A percentile compares a stretch with the other conserved stretches of the same genome.
Conservation (phyloP, 768 basidiomycete species). For the Rhodotorula graminis region DNA sequence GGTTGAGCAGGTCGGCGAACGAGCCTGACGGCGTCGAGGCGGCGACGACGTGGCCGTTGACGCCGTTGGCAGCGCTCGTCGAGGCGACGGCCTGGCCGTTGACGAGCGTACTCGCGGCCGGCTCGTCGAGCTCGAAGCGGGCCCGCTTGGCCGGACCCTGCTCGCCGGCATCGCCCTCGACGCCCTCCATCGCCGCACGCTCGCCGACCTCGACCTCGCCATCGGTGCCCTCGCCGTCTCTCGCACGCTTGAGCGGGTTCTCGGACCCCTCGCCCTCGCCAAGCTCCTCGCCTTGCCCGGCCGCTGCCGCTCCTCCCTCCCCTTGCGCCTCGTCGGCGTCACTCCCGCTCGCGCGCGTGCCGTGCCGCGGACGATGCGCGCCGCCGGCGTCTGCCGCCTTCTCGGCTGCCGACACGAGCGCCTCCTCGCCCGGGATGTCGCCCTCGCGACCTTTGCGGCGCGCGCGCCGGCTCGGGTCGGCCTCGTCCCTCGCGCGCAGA, state of each 20-base stretch:
- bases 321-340: background rate
- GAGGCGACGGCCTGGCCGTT: constrained; percentile 19
- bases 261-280: background rate
- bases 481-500: constrained; percentile 53
- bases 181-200: background rate
- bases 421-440: constrained; percentile 50
- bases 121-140: background rate
- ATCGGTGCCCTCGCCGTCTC: background rate
- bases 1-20: constrained; percentile 27
- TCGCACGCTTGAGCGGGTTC: constrained; percentile 22
- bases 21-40: background rate
- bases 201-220: background rate
- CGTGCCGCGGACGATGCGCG: background rate
- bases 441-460: constrained; percentile 53
- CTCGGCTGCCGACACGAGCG: constrained; percentile 39
- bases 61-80: background rate
- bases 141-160: constrained; percentile 20
- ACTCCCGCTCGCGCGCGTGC: background rate
- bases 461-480: constrained; percentile 56
- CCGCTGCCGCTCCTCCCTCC: background rate
- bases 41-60: background rate
- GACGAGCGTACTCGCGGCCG: background rate
- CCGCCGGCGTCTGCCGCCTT: constrained; percentile 21
- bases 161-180: constrained; percentile 12
- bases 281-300: background rate